Evolutionary conservation across 1,139 yeast genomes (phyloP).

Genomic region (Pichia norvegensis): DNA sequence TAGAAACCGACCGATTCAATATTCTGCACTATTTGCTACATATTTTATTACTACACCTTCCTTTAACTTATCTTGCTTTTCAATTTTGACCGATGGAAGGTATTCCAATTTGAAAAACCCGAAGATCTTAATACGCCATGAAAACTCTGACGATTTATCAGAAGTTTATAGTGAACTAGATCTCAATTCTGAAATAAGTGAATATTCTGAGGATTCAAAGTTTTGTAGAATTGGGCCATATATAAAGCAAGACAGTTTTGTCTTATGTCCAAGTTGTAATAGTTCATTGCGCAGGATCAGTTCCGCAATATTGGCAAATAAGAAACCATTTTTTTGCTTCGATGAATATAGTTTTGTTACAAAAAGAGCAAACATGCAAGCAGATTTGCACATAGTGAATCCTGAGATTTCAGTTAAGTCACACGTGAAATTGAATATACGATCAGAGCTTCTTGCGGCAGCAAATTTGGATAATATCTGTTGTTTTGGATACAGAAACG

Average conservation of each 20-base stretch:
- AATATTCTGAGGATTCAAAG: not conserved
- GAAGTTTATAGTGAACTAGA: not conserved
- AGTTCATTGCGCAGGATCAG: not conserved
- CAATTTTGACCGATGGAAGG: not conserved
- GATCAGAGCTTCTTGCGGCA: not conserved
- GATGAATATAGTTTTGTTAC: not conserved
- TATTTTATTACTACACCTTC: not conserved
- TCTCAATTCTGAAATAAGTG: not conserved
- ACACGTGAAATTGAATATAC: not conserved
- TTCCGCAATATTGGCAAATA: not conserved
- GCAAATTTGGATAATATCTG: not conserved
- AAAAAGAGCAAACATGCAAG: not conserved
- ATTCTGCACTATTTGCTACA: not conserved
- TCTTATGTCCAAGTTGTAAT: not conserved
- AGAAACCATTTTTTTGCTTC: not conserved
- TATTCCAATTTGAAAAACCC: not conserved
- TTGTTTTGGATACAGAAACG: constrained; percentile 7
- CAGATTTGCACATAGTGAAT: not conserved
- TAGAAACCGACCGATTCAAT: not conserved
- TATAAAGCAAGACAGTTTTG: not conserved
- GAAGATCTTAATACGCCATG: not conserved
- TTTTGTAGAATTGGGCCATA: not conserved
- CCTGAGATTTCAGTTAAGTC: not conserved
- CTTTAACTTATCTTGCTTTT: not conserved
- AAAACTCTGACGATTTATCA: not conserved